Conservation (phyloP, 176 grass and related monocot genomes). For the Chloris gayana region DNA sequence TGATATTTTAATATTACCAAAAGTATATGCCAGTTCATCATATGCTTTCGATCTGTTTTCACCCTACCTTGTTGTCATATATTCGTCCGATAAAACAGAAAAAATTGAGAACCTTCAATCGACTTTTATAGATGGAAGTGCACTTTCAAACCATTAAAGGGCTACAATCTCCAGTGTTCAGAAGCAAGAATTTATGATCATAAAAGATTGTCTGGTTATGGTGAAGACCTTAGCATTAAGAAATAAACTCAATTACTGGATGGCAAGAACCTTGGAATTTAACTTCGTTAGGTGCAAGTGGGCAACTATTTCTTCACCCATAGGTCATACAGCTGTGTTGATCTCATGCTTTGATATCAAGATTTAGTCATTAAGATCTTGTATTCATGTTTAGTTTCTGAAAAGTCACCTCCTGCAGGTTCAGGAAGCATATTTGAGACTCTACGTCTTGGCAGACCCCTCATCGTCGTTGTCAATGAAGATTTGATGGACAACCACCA, state of each 20-base stretch:
- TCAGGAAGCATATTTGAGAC: constrained; percentile 97
- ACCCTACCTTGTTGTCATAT: background rate
- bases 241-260: background rate
- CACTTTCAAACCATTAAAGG: background rate
- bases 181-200: background rate
- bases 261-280: background rate
- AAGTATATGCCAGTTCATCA: too few species aligned
- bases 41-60: background rate
- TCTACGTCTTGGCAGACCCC: constrained; percentile 58
- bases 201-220: background rate
- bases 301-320: background rate
- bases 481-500: constrained; percentile 98
- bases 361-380: background rate
- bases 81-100: background rate
- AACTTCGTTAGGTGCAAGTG: background rate
- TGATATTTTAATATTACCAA: background rate
- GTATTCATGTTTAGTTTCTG: background rate
- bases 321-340: background rate
- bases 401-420: constrained; percentile 41
- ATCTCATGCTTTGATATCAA: background rate
- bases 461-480: constrained; percentile 84
- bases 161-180: background rate
- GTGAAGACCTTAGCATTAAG: background rate
- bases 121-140: background rate
- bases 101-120: background rate